phyloP scores from a whole-genome alignment of 768 basidiomycete genomes.

The Boletus coccyginus region DNA sequence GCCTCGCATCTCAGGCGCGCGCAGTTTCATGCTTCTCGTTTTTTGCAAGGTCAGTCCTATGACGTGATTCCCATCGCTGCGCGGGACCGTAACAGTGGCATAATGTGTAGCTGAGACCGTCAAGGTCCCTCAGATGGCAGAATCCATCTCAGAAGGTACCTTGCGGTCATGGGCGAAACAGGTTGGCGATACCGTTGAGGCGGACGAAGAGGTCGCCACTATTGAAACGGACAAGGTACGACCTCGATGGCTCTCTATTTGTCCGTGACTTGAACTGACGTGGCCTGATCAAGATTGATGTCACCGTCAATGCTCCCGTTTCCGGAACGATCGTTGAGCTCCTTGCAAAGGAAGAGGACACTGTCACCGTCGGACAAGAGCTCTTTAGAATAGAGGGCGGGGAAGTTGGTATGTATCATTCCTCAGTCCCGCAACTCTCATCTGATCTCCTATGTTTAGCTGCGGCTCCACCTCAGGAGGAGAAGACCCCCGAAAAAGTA shows the following conservation, averaged over 20 bases:
- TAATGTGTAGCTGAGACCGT: constrained; percentile 72
- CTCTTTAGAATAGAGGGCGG: constrained; percentile 89
- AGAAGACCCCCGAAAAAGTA: constrained; percentile 24
- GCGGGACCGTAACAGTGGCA: constrained; percentile 9
- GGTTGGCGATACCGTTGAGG: constrained; percentile 85
- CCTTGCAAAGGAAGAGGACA: constrained; percentile 89
- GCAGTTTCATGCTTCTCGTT: constrained; percentile 67
- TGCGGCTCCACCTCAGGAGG: constrained; percentile 29
- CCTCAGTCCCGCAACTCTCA: neutral
- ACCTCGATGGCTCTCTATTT: neutral
- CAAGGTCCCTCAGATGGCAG: constrained; percentile 97
- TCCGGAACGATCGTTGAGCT: constrained; percentile 86
- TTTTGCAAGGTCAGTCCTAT: constrained; percentile 58
- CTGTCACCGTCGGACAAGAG: constrained; percentile 93
- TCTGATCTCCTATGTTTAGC: constrained; percentile 12
- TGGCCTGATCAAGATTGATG: constrained; percentile 71
- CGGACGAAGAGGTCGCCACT: constrained; percentile 94
- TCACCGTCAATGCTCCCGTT: constrained; percentile 90
- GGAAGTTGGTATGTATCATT: constrained; percentile 45
- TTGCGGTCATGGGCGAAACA: constrained; percentile 93
- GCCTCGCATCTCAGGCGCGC: constrained; percentile 48
- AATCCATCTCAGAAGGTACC: constrained; percentile 97
- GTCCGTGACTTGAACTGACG: neutral
- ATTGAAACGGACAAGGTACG: constrained; percentile 98
- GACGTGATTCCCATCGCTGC: constrained; percentile 13